Percentiles rank a stretch among this genome's conserved stretches.
phyloP scores from a whole-genome alignment of 2,329 filamentous ascomycete species.

The Podosphaera xanthii region DNA sequence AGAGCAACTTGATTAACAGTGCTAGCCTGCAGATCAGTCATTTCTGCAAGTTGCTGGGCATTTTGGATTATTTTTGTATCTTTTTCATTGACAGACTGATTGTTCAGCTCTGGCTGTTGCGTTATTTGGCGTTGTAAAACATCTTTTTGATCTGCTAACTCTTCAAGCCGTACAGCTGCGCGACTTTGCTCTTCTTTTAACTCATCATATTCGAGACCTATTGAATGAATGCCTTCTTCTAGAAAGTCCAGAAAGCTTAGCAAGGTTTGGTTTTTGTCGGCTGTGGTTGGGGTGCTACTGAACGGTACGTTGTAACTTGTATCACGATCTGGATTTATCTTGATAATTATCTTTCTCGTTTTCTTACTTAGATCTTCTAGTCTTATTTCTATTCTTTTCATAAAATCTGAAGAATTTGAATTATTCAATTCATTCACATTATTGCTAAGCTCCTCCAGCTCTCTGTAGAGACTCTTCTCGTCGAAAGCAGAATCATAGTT shows the following conservation, averaged over 20 bases:
- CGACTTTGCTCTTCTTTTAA: slow-evolving; percentile 6
- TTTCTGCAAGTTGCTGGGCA: slow-evolving; percentile 29
- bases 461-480: slow-evolving; percentile 45
- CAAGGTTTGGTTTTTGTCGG: slow-evolving; percentile 25
- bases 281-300: slow-evolving; percentile 20
- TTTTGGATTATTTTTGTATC: slow-evolving; percentile 39
- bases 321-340: slow-evolving; percentile 28
- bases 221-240: slow-evolving; percentile 36
- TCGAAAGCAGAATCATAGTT: slow-evolving; percentile 46
- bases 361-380: slow-evolving; percentile 45
- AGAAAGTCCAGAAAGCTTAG: slow-evolving; percentile 45
- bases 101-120: slow-evolving; percentile 83
- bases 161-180: slow-evolving; percentile 37
- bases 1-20: slow-evolving; percentile 15
- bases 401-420: slow-evolving; percentile 21
- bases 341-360: slow-evolving; percentile 42
- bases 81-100: slow-evolving; percentile 54
- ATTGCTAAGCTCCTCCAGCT: slow-evolving; percentile 23
- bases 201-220: slow-evolving; percentile 30
- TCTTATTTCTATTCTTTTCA: slow-evolving; percentile 39
- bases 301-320: slow-evolving; percentile 8
- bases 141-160: slow-evolving; percentile 65
- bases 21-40: slow-evolving; percentile 16
- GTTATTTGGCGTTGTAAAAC: slow-evolving; percentile 83
- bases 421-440: background rate